Evolutionary conservation across 352 stramenopile genomes (phyloP), one percentile per base, ranked within the genome.

Genomic region (Globisporangium polare): DNA sequence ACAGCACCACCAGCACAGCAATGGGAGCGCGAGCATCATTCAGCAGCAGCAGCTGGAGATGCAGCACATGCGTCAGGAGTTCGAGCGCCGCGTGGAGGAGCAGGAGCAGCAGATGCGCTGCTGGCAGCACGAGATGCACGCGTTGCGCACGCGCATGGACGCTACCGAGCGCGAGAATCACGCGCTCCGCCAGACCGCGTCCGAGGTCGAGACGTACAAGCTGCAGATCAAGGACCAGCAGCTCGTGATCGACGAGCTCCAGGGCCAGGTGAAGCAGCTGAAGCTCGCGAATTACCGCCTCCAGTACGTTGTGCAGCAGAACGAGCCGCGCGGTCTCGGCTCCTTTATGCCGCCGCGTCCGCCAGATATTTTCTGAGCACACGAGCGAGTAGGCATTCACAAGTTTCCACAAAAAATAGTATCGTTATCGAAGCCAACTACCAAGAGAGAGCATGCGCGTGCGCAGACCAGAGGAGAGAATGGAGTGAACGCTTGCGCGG

Each of bases 241-340:
- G 60, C 57, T 86, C 46, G 74, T 86, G 64, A 88, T 92, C 39
- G 71, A 90, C 6, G 69, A 85, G 31, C 69, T 92, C 8, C 78
- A 87, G 67, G 62, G 68, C n/a, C 75, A 92, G 64, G 79, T 90
- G 29, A 86, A 86, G 65, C 77, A 88, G 60, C 65, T 92, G 17
- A 77, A 80, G 1, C 50, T 86, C 18, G 82, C 73, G 26, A 92
- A 92, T 67, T 87, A 88, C 57, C 66, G 79, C 22, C 65, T 92
- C 50, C 83, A 90, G 64, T 89, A 80, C 54, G 72, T 92, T 52
- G 71, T 89, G 33, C 83, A 92, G 72, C 80, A 90, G 60, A 78
- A 73, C 61, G 79, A 90, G 35, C 64, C 70, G n/a, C 67, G 69
- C 58, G 70, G 71, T 18, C 69, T 73, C 35, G 71, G 58, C 20